Base-by-base conservation (phyloP, 495 filamentous ascomycete genomes). In the Lepidopterella palustris region DNA sequence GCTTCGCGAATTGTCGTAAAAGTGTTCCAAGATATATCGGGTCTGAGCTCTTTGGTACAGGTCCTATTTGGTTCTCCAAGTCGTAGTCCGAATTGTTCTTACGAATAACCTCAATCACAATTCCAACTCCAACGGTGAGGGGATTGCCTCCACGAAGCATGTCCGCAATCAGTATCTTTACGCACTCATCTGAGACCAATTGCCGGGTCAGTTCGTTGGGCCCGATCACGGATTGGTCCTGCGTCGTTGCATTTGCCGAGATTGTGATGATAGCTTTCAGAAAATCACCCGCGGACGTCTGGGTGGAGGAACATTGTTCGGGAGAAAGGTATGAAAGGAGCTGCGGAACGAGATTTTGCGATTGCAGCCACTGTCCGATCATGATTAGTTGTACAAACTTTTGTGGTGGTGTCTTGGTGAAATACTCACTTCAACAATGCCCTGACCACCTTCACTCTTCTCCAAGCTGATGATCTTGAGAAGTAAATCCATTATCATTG, bases 41-140 rank as follows among this genome's bases (percentile, higher is more conserved):
- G 68, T 99, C 93, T 10, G 89, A 89, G 2, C 92, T 90, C 53
- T 82, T 73, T 9, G 87, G 81, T 59, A 90, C 87, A 32, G 88
- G 84, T 49, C 88, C 87, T 48, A 85, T 78, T 45, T 88, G 80
- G 61, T 88, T 86, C 62, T 97, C 95, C 2, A 91, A 87, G 65
- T 99, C 93, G 68, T 99, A 99, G 72, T 99, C 93, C 0, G 95
- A 97, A 68, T 99, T 99, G 68, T 99, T 99, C 76, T 99, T 99
- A 51, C 93, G 83, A 67, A 99, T 99, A 26, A 99, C 93, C 72
- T 99, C 93, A 63, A 99, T 97, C 11, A 99, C 83, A 62, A 97
- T 96, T 15, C 95, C 93, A 27, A 99, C 93, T 20, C 93, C 95
- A 39, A 97, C 95, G 0, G 93, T 97, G 56, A 99, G 76, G 4